A percentile compares a stretch with the other conserved stretches of the same genome.
These are phyloP conservation scores for Naganishia antarctica DNA, from an alignment of 768 basidiomycete species.

Conservation along the genomic window DNA sequence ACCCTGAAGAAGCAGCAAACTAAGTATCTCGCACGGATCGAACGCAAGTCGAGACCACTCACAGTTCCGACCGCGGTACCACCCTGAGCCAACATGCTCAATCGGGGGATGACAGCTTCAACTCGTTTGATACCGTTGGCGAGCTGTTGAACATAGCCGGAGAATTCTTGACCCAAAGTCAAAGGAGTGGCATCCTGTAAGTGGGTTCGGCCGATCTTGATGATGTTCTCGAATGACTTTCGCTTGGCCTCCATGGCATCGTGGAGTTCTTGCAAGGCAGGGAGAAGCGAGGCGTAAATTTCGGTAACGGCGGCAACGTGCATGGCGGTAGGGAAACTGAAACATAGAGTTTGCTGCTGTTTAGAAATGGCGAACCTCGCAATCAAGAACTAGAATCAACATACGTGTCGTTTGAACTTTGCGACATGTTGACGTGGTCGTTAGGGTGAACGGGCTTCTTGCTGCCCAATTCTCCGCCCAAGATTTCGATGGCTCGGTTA, in stretches of 20 bases:
- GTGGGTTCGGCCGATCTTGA: constrained; percentile 98
- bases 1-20: constrained; percentile 56
- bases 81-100: constrained; percentile 88
- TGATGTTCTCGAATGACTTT: constrained; percentile 78
- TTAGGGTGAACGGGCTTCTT: constrained; percentile 98
- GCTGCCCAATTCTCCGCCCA: constrained; percentile 89
- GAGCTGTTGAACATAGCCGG: constrained; percentile 93
- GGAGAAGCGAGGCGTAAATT: constrained; percentile 70
- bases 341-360: background rate
- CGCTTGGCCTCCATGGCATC: constrained; percentile 79
- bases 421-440: constrained; percentile 99
- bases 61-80: constrained; percentile 98
- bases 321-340: constrained; percentile 97
- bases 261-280: constrained; percentile 75
- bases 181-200: constrained; percentile 94
- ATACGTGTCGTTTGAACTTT: constrained; percentile 96
- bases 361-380: background rate
- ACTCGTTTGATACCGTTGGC: constrained; percentile 82
- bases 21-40: background rate
- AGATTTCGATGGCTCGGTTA: constrained; percentile 92
- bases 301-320: constrained; percentile 93
- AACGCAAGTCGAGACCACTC: too few species aligned
- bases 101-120: constrained; percentile 71
- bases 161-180: constrained; percentile 97
- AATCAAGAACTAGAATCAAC: constrained; percentile 44